These are phyloP conservation scores for Colletotrichum tamarilloi DNA, from an alignment of 2,329 filamentous ascomycete genomes.

Conservation along the genomic window DNA sequence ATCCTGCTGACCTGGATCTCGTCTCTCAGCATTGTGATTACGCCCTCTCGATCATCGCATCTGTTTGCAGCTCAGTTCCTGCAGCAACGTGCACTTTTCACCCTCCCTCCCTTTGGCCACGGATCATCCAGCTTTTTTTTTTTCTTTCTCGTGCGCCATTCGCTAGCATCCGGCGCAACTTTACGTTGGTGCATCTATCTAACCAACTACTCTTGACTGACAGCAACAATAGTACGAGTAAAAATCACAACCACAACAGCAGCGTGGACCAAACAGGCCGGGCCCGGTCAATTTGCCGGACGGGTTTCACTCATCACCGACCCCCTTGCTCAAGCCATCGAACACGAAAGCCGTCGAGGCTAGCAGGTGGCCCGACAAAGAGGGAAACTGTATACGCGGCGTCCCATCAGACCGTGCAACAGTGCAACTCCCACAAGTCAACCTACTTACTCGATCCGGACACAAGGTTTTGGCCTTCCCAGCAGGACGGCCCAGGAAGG, in stretches of 20 bases:
- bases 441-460: conserved; percentile 3
- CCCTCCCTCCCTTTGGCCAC: not conserved
- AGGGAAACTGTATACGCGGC: not conserved
- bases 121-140: not conserved
- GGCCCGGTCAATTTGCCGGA: not conserved
- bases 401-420: not conserved
- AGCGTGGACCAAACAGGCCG: not conserved
- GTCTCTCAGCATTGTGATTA: not conserved
- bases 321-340: not conserved
- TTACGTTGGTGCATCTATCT: not conserved
- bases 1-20: not conserved
- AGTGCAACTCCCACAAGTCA: not conserved
- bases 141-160: not conserved
- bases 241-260: not conserved
- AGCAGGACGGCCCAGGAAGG: not conserved
- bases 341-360: conserved; percentile 7
- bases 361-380: not conserved
- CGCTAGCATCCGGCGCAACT: not conserved
- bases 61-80: conserved; percentile 1
- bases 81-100: not conserved
- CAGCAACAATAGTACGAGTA: not conserved
- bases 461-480: conserved; percentile 5
- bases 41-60: not conserved
- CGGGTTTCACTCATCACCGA: not conserved
- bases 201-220: not conserved